These are phyloP conservation scores for Cicer pinnatifidum DNA, from an alignment of 306 rosid species.

Conservation along the genomic window DNA sequence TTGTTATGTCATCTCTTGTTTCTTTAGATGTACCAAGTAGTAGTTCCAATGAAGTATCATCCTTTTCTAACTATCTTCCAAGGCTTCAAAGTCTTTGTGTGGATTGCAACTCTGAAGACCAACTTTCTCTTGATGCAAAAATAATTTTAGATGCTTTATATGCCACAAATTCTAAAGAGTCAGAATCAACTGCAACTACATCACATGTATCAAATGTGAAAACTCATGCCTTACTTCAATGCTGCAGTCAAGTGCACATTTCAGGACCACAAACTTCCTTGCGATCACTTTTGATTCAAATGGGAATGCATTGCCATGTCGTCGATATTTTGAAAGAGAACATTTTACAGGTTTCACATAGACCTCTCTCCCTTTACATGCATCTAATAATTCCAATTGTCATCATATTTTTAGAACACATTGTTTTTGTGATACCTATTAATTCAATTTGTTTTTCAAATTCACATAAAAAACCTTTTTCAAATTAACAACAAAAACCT, in stretches of 20 bases:
- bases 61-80: neutral
- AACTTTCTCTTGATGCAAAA: neutral
- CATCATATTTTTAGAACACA: neutral
- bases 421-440: too few relatives aligned
- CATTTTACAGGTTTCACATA: slow-evolving; percentile 22
- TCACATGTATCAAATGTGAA: neutral
- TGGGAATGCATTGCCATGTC: slow-evolving; percentile 29
- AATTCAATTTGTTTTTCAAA: too few relatives aligned
- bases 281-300: neutral
- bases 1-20: neutral
- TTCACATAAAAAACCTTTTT: too few relatives aligned
- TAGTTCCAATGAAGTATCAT: neutral
- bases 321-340: neutral
- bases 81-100: slow-evolving; percentile 23
- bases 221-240: neutral
- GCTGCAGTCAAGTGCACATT: neutral
- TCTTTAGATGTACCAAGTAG: neutral
- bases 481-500: too few relatives aligned
- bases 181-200: slow-evolving; percentile 21
- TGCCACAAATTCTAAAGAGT: neutral
- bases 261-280: neutral
- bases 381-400: neutral
- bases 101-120: neutral
- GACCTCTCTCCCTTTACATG: neutral
- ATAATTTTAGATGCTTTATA: slow-evolving; percentile 23